phyloP scores from a whole-genome alignment of 495 filamentous ascomycete species.

The Penicillium desertorum region DNA sequence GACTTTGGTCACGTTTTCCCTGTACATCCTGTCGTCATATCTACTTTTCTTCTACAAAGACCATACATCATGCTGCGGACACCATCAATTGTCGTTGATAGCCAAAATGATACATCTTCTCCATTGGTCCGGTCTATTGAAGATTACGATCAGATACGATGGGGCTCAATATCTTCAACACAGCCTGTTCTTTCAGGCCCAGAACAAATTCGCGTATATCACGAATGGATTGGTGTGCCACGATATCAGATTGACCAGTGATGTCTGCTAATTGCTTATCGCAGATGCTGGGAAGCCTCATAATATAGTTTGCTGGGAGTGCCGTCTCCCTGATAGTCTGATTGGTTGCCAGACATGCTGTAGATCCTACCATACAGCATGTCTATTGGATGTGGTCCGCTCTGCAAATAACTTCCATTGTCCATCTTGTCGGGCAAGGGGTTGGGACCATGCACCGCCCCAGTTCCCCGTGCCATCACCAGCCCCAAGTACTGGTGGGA shows the following conservation, averaged over 20 bases:
- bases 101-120: background rate
- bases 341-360: constrained; percentile 36
- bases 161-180: constrained; percentile 12
- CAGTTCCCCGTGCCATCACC: constrained; percentile 11
- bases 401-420: constrained; percentile 24
- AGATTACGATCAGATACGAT: constrained; percentile 10
- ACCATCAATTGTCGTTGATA: constrained; percentile 1
- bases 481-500: constrained; percentile 17
- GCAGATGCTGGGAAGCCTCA: constrained; percentile 34
- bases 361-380: constrained; percentile 37
- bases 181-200: constrained; percentile 14
- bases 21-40: constrained; percentile 17
- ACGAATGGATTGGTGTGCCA: constrained; percentile 33
- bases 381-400: constrained; percentile 19
- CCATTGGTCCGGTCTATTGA: constrained; percentile 15
- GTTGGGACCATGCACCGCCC: constrained; percentile 30
- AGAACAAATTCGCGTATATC: constrained; percentile 30
- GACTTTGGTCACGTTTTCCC: background rate
- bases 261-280: background rate
- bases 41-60: constrained; percentile 1
- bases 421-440: constrained; percentile 25
- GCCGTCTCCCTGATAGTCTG: constrained; percentile 30
- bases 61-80: constrained; percentile 7
- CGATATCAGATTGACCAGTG: background rate
- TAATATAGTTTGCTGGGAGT: constrained; percentile 35